These are phyloP conservation scores for Galeopsis tetrahit DNA, from an alignment of 257 asterid genomes.

Conservation along the genomic window DNA sequence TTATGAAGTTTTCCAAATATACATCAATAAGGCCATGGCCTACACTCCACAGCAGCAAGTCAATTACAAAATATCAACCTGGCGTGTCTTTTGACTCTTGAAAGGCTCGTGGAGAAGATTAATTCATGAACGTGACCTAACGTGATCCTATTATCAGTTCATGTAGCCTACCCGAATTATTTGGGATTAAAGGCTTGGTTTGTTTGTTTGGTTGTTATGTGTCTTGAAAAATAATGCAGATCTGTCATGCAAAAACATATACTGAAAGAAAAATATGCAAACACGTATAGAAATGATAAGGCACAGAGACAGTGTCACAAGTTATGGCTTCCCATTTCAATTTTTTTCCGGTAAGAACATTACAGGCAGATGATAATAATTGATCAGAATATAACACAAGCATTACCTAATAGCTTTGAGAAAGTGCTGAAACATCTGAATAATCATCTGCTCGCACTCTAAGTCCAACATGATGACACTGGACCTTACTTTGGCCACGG, in stretches of 20 bases:
- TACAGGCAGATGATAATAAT: slow-evolving; percentile 19
- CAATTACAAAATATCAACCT: slow-evolving; percentile 3
- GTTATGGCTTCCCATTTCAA: not conserved
- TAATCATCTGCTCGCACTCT: slow-evolving; percentile 87
- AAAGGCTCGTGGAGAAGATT: too few species aligned
- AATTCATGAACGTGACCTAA: too few species aligned
- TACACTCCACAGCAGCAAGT: not conserved
- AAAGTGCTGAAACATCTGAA: slow-evolving; percentile 89
- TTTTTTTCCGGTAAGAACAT: slow-evolving; percentile 5
- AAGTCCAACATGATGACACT: slow-evolving; percentile 97
- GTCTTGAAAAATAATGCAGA: slow-evolving; percentile 14
- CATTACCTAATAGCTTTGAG: slow-evolving; percentile 75
- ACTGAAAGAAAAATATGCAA: not conserved
- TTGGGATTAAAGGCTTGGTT: too few species aligned
- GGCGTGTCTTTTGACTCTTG: not conserved
- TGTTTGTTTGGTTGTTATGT: not conserved
- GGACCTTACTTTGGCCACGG: slow-evolving; percentile 94
- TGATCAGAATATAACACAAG: not conserved
- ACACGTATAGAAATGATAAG: not conserved
- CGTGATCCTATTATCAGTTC: too few species aligned
- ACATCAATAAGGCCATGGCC: slow-evolving; percentile 7
- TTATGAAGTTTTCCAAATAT: not conserved
- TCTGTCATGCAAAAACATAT: not conserved
- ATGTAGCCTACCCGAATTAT: too few species aligned
- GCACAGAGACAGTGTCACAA: not conserved